These are phyloP conservation scores for Geosmithia putterillii DNA, from an alignment of 2,329 filamentous ascomycete species.

Conservation along the genomic window DNA sequence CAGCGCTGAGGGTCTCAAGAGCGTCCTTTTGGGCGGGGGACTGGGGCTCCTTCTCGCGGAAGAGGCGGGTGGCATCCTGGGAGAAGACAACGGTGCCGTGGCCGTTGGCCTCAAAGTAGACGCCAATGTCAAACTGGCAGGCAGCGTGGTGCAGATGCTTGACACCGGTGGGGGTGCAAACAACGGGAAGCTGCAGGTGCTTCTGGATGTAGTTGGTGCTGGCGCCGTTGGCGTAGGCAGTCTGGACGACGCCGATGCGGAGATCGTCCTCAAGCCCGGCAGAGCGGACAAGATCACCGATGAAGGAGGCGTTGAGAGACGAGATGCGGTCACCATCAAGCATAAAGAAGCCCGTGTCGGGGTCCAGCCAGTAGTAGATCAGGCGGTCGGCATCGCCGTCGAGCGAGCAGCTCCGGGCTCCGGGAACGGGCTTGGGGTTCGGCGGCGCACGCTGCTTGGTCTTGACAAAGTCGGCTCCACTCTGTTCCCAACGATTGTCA, in stretches of 20 bases:
- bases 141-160: slow-evolving; percentile 98
- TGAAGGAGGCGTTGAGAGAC: slow-evolving; percentile 85
- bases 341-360: slow-evolving; percentile 74
- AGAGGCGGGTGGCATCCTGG: slow-evolving; percentile 64
- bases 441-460: slow-evolving; percentile 87
- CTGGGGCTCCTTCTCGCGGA: slow-evolving; percentile 70
- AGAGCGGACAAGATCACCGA: slow-evolving; percentile 73
- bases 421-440: slow-evolving; percentile 61
- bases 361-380: slow-evolving; percentile 87
- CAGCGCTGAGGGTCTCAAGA: slow-evolving; percentile 69
- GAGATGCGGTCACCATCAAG: slow-evolving; percentile 96
- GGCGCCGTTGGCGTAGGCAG: slow-evolving; percentile 92
- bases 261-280: slow-evolving; percentile 70
- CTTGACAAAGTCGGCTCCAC: slow-evolving; percentile 94
- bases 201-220: slow-evolving; percentile 87
- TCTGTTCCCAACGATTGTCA: slow-evolving; percentile 32
- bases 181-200: slow-evolving; percentile 75
- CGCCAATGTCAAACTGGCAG: slow-evolving; percentile 84
- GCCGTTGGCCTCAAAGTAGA: slow-evolving; percentile 98
- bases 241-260: slow-evolving; percentile 90
- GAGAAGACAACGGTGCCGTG: slow-evolving; percentile 96
- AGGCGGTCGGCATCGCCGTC: slow-evolving; percentile 94
- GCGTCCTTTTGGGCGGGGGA: slow-evolving; percentile 87
- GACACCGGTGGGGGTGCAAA: slow-evolving; percentile 90
- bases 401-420: slow-evolving; percentile 76